A percentile compares a stretch with the other conserved stretches of the same genome.
Evolutionary conservation across 2,329 filamentous ascomycete genomes (phyloP).

Genomic region (Mollisiaceae sp.): DNA sequence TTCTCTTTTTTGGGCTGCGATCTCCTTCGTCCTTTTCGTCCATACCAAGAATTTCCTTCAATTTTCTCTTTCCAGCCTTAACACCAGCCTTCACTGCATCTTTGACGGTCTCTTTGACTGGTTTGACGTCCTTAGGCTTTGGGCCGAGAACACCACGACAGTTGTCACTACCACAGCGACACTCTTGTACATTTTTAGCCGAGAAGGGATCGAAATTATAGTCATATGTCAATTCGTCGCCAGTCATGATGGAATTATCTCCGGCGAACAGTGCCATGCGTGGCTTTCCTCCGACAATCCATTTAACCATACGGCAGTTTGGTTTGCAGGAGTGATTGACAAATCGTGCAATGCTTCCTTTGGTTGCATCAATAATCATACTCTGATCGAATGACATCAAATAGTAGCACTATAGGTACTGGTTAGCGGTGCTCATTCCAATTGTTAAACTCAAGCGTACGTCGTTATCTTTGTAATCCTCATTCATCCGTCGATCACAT

Average conservation of each 20-base stretch:
- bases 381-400: constrained; percentile 98
- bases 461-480: constrained; percentile 91
- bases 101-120: constrained; percentile 50
- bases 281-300: constrained; percentile 91
- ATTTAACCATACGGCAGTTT: constrained; percentile 98
- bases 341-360: constrained; percentile 94
- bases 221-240: constrained; percentile 96
- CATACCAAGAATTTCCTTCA: constrained; percentile 55
- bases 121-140: constrained; percentile 61
- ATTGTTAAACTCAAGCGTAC: constrained; percentile 54
- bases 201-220: constrained; percentile 76
- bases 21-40: constrained; percentile 34
- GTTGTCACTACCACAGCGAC: constrained; percentile 66
- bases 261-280: constrained; percentile 97
- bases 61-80: constrained; percentile 61
- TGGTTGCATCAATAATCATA: constrained; percentile 97
- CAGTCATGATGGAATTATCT: constrained; percentile 86
- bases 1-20: constrained; percentile 51
- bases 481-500: constrained; percentile 91
- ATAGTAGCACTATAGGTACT: constrained; percentile 78
- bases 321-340: constrained; percentile 98
- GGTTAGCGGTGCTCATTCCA: constrained; percentile 26
- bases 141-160: constrained; percentile 69
- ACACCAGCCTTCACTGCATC: constrained; percentile 44
- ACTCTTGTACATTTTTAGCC: constrained; percentile 70